phyloP scores from a whole-genome alignment of 2,329 filamentous ascomycete species.

The Aspergillus floridensis region DNA sequence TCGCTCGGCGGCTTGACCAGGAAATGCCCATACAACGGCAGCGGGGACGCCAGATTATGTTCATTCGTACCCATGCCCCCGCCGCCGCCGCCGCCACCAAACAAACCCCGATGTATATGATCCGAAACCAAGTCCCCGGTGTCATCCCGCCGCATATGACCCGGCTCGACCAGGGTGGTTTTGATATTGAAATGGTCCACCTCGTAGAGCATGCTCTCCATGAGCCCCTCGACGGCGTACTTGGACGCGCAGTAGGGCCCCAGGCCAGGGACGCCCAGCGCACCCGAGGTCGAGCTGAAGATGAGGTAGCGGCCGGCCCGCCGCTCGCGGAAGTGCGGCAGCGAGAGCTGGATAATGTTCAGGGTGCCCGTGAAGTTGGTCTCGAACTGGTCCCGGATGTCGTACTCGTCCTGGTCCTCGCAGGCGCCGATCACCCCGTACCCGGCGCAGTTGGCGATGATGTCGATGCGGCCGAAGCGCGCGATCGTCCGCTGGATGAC shows the following conservation, averaged over 20 bases:
- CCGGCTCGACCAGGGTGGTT: conserved; percentile 87
- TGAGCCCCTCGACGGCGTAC: conserved; percentile 91
- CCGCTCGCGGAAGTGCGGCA: conserved; percentile 82
- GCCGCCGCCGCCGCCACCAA: neutral
- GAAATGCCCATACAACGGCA: conserved; percentile 89
- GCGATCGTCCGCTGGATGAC: conserved; percentile 69
- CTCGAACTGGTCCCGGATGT: conserved; percentile 93
- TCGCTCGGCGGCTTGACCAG: conserved; percentile 81
- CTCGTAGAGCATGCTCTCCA: conserved; percentile 96
- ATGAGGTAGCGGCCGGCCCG: conserved; percentile 81
- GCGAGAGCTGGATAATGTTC: conserved; percentile 83
- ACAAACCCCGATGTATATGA: neutral
- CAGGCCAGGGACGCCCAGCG: conserved; percentile 87
- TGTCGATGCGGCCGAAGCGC: conserved; percentile 77
- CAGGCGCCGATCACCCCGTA: conserved; percentile 95
- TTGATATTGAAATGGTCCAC: conserved; percentile 90
- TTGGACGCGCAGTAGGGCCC: conserved; percentile 96
- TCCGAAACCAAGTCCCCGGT: conserved; percentile 31
- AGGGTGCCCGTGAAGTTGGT: conserved; percentile 96
- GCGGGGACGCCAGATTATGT: conserved; percentile 45
- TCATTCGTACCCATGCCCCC: conserved; percentile 15
- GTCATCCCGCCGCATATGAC: conserved; percentile 83
- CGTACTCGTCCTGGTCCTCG: conserved; percentile 94
- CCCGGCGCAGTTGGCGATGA: conserved; percentile 90
- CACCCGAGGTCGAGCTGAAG: conserved; percentile 88